Conservation (phyloP, 1,284 basidiomycete genomes). For the Fistulina hepatica region DNA sequence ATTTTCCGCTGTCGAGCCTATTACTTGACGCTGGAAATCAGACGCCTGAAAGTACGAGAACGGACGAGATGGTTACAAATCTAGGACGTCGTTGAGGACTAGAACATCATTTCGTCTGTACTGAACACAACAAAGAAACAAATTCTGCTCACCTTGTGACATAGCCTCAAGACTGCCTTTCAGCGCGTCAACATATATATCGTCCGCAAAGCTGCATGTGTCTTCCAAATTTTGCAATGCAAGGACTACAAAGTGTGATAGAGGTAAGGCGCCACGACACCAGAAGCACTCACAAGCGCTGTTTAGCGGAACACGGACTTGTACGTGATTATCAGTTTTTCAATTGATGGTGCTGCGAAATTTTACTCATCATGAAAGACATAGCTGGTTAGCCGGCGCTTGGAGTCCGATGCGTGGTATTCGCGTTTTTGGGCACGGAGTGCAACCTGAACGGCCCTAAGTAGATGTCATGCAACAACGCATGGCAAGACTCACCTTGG, state of each 20-base stretch:
- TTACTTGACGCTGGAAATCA: constrained; percentile 25
- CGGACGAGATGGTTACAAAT: constrained; percentile 43
- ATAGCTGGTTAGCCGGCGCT: constrained; percentile 60
- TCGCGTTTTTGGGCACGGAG: constrained; percentile 83
- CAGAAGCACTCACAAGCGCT: constrained; percentile 55
- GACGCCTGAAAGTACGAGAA: constrained; percentile 2
- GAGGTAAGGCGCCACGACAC: constrained; percentile 1
- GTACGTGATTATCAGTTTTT: constrained; percentile 29
- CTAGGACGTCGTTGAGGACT: constrained; percentile 83
- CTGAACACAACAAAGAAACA: constrained; percentile 13
- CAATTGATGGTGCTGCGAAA: constrained; percentile 55
- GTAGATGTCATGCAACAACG: constrained; percentile 18
- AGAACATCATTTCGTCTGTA: constrained; percentile 38
- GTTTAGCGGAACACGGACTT: constrained; percentile 86
- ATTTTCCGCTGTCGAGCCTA: constrained; percentile 72
- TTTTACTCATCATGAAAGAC: constrained; percentile 13
- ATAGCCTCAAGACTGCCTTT: constrained; percentile 82
- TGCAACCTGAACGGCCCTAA: constrained; percentile 37
- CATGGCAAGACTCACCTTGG: background rate
- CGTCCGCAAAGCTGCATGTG: constrained; percentile 46
- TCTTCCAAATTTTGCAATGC: constrained; percentile 88
- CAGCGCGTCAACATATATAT: constrained; percentile 71
- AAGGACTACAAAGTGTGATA: constrained; percentile 37
- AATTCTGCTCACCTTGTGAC: constrained; percentile 52
- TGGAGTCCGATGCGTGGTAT: constrained; percentile 67